Evolutionary conservation across 352 stramenopile species (phyloP).

Genomic region (Peronospora farinosa): DNA sequence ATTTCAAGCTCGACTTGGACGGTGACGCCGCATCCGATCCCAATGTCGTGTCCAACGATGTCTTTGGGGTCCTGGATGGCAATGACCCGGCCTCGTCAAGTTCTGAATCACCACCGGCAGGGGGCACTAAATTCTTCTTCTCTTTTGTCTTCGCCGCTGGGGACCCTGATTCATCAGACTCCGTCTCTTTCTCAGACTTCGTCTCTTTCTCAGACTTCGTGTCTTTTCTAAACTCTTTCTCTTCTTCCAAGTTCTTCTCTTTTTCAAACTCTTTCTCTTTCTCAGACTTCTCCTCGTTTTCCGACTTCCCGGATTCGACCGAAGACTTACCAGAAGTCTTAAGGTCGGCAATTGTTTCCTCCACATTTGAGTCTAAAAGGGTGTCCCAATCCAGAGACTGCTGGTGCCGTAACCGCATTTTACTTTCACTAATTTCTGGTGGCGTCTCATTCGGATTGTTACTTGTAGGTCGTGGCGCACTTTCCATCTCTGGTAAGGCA

Average conservation of each 20-base stretch:
- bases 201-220: conserved; percentile 5
- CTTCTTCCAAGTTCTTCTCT: no score
- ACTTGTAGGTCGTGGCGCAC: background rate
- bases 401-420: no score
- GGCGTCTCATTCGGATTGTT: background rate
- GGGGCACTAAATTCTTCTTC: conserved; percentile 9
- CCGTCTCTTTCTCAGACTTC: conserved; percentile 1
- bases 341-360: no score
- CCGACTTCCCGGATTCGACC: no score
- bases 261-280: no score
- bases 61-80: conserved; percentile 8
- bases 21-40: conserved; percentile 7
- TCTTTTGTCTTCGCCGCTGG: conserved; percentile 23
- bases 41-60: conserved; percentile 13
- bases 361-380: no score
- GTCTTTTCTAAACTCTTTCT: background rate
- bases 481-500: background rate
- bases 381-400: no score
- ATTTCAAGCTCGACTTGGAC: conserved; percentile 7
- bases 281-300: no score
- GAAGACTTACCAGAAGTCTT: no score
- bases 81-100: conserved; percentile 13
- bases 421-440: background rate
- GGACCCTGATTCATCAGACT: conserved; percentile 4
- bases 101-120: background rate